A percentile compares a stretch with the other conserved stretches of the same genome.
phyloP scores from a whole-genome alignment of 495 filamentous ascomycete genomes.

The Daldinia childiae region DNA sequence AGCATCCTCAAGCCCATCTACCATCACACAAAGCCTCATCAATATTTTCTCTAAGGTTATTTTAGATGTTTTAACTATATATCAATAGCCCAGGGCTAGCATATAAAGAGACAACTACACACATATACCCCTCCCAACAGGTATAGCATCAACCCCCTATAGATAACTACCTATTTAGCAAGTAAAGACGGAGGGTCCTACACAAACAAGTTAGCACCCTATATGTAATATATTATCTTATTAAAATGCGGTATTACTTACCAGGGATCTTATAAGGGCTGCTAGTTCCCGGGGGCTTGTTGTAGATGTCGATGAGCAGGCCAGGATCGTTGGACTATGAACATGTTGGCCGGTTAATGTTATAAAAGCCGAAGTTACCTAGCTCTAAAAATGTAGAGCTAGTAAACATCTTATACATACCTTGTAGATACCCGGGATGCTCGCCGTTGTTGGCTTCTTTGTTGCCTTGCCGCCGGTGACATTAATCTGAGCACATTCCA shows the following conservation, averaged over 20 bases:
- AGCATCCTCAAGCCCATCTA: too few species aligned
- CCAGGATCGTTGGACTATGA: conserved; percentile 48
- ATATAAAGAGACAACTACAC: too few species aligned
- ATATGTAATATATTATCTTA: background rate
- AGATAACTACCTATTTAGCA: conserved; percentile 3
- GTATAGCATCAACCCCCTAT: background rate
- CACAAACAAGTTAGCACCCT: background rate
- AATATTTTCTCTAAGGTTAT: too few species aligned
- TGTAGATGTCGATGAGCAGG: conserved; percentile 53
- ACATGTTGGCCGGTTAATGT: background rate
- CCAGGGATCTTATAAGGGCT: conserved; percentile 51
- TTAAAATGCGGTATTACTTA: background rate
- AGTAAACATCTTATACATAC: background rate
- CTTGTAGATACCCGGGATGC: conserved; percentile 59
- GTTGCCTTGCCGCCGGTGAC: conserved; percentile 53
- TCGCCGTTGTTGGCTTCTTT: conserved; percentile 49
- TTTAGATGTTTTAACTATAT: too few species aligned
- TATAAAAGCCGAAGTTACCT: background rate
- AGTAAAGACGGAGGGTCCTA: conserved; percentile 32
- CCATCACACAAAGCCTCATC: too few species aligned
- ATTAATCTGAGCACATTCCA: conserved; percentile 63
- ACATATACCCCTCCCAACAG: too few species aligned
- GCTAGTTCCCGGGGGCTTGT: conserved; percentile 37
- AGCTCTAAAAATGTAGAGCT: too few species aligned
- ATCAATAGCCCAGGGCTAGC: too few species aligned